Percentiles rank a stretch among this genome's conserved stretches.
phyloP scores from a whole-genome alignment of 129 eudicot species.

The Tagetes patula region DNA sequence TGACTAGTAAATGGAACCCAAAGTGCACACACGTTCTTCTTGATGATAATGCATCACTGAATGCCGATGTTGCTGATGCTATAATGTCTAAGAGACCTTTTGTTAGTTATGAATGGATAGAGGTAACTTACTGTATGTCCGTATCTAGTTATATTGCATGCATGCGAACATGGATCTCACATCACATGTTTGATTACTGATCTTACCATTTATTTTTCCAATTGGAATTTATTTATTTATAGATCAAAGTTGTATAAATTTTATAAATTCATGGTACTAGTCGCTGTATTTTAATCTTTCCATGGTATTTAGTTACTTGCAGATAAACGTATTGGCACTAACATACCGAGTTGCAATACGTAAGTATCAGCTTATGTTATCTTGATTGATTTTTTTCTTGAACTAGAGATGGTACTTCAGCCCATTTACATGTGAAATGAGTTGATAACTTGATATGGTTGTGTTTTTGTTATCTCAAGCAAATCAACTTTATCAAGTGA shows the following conservation, averaged over 20 bases:
- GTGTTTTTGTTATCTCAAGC: slow-evolving; percentile 4
- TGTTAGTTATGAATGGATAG: slow-evolving; percentile 59
- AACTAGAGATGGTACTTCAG: slow-evolving; percentile 12
- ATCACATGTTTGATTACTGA: neutral
- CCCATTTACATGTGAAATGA: neutral
- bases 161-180: slow-evolving; percentile 16
- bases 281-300: slow-evolving; percentile 10
- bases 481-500: neutral
- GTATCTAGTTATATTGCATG: slow-evolving; percentile 16
- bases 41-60: slow-evolving; percentile 57
- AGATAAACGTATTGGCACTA: slow-evolving; percentile 59
- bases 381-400: neutral
- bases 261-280: neutral
- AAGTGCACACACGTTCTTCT: slow-evolving; percentile 82
- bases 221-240: neutral
- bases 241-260: neutral
- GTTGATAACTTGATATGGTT: neutral
- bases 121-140: slow-evolving; percentile 49
- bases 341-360: slow-evolving; percentile 65
- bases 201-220: neutral
- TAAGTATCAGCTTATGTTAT: slow-evolving; percentile 43
- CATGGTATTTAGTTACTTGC: slow-evolving; percentile 56
- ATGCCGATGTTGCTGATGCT: slow-evolving; percentile 57
- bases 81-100: slow-evolving; percentile 58
- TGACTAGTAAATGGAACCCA: slow-evolving; percentile 53